Conservation (phyloP, 805 yeast species). For the Ogataea trehaloabstinens region DNA sequence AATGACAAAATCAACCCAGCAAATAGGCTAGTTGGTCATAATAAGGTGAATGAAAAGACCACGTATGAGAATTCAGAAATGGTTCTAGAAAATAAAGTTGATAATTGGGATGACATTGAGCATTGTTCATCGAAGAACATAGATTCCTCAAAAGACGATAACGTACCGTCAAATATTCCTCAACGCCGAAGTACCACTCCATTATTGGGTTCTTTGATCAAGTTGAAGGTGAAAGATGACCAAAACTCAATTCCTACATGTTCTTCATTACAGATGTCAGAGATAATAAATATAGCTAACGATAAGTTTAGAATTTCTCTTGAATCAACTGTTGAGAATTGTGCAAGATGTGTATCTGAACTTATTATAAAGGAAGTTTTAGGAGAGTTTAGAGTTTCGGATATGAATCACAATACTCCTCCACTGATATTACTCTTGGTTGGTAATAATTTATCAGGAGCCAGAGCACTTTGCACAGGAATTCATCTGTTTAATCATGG, state of each 20-base stretch:
- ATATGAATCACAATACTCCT: constrained; percentile 71
- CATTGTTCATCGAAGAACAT: not conserved
- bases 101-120: constrained; percentile 50
- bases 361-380: constrained; percentile 63
- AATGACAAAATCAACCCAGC: constrained; percentile 59
- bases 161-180: constrained; percentile 11
- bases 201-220: constrained; percentile 11
- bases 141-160: constrained; percentile 16
- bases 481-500: constrained; percentile 76
- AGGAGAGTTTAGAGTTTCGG: constrained; percentile 62
- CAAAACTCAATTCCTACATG: constrained; percentile 52
- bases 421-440: constrained; percentile 70
- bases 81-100: constrained; percentile 52
- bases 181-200: constrained; percentile 18
- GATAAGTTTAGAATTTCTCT: constrained; percentile 53
- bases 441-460: constrained; percentile 76
- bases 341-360: constrained; percentile 63
- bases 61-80: constrained; percentile 72
- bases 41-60: constrained; percentile 45
- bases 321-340: constrained; percentile 55
- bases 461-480: constrained; percentile 74
- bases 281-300: constrained; percentile 60
- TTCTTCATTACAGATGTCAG: constrained; percentile 75
- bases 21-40: constrained; percentile 72
- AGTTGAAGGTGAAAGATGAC: constrained; percentile 15